A percentile compares a stretch with the other conserved stretches of the same genome.
Evolutionary conservation across 805 yeast species (phyloP).

Genomic region (Sugiyamaella marilandica): DNA sequence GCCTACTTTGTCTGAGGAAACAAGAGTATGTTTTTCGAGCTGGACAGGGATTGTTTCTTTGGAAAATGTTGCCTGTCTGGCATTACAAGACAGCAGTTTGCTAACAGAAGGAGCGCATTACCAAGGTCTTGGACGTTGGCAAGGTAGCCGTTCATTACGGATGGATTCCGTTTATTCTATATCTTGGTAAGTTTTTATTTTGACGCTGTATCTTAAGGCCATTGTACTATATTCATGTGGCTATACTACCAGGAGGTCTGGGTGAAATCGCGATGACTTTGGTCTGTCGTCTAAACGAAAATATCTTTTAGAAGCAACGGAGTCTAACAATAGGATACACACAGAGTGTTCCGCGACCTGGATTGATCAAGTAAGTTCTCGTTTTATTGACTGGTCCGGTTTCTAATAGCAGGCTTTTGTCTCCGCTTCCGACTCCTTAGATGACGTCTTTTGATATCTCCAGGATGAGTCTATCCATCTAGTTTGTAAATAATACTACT

Average conservation of each 20-base stretch:
- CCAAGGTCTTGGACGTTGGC: slow-evolving; percentile 74
- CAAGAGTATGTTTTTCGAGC: slow-evolving; percentile 32
- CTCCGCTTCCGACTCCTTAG: slow-evolving; percentile 76
- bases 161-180: slow-evolving; percentile 91
- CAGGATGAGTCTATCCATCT: background rate
- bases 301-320: background rate
- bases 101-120: slow-evolving; percentile 67
- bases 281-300: no score
- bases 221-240: no score
- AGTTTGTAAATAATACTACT: background rate
- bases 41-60: background rate
- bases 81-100: background rate
- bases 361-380: slow-evolving; percentile 49
- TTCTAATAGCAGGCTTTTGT: slow-evolving; percentile 44
- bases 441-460: background rate
- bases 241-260: background rate
- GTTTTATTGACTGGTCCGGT: background rate
- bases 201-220: no score
- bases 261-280: no score
- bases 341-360: slow-evolving; percentile 78
- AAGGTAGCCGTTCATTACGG: slow-evolving; percentile 92
- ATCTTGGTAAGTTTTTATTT: slow-evolving; percentile 51
- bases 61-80: background rate
- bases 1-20: slow-evolving; percentile 36
- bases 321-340: slow-evolving; percentile 47